phyloP scores from a whole-genome alignment of 371 early-diverging fungal genomes.

The Apophysomyces trapeziformis region DNA sequence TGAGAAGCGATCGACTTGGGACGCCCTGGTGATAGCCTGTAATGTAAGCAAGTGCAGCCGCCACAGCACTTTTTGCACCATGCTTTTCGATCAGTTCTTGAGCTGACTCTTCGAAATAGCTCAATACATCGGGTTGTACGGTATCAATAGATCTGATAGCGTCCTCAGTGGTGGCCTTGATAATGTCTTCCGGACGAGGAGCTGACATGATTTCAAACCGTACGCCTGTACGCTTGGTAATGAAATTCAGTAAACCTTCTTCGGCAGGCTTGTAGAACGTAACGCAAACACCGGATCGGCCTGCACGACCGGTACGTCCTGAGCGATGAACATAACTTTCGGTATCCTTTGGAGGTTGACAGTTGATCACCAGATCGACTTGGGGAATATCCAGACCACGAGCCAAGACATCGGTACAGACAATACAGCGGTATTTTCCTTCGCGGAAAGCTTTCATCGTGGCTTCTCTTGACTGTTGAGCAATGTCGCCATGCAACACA shows the following conservation, averaged over 20 bases:
- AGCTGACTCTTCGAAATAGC: constrained; percentile 78
- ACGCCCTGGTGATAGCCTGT: constrained; percentile 85
- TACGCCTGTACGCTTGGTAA: constrained; percentile 80
- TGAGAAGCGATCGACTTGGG: constrained; percentile 78
- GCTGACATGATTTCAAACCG: constrained; percentile 80
- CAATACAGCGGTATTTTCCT: constrained; percentile 83
- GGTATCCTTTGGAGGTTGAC: constrained; percentile 92
- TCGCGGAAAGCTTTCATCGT: constrained; percentile 90
- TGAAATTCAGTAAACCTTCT: constrained; percentile 74
- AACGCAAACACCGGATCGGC: constrained; percentile 88
- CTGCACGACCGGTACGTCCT: constrained; percentile 98
- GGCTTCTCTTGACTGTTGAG: constrained; percentile 86
- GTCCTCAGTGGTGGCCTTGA: constrained; percentile 77
- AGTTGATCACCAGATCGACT: constrained; percentile 97
- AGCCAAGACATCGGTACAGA: constrained; percentile 95
- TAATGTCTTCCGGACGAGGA: constrained; percentile 89
- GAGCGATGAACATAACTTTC: constrained; percentile 97
- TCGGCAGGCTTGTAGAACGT: constrained; percentile 90
- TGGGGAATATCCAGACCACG: constrained; percentile 98
- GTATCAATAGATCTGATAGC: constrained; percentile 70
- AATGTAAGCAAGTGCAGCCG: constrained; percentile 84
- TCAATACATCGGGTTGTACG: constrained; percentile 74
- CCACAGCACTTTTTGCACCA: constrained; percentile 73
- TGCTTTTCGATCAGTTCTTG: constrained; percentile 68
- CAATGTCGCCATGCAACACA: constrained; percentile 95